Base-by-base conservation (phyloP, 2,329 filamentous ascomycete genomes). In the Blastomyces percursus region DNA sequence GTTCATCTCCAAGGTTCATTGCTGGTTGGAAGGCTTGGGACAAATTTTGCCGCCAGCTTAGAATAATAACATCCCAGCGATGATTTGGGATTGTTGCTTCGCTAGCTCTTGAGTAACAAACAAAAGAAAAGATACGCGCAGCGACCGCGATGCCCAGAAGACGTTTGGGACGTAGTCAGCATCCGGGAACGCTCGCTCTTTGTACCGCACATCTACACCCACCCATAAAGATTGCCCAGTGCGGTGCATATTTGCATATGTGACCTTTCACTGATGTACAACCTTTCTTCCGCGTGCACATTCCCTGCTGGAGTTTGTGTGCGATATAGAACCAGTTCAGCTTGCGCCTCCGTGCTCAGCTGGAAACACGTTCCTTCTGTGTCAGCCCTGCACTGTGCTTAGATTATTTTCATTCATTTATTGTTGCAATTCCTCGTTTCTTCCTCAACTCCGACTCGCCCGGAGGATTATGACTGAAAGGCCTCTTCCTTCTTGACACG, bases 371-470 rank as follows among this genome's bases (percentile, higher is more conserved):
- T 3, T 2, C 16, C 27, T 16, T 38, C 14, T 44, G 21, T 48
- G 40, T 32, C 42, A 27, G 56, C 56, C 59, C 46, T 5, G 11
- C 59, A 16, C 24, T 11, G 5, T 24, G 35, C 19, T 59, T 27
- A 30, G 27, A 38, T 32, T 40, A 46, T 40, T 8, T 42, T 44
- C 19, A 38, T 32, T 21, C 14, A 12, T 32, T n/a, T n/a, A n/a
- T 24, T 61, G 1, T 44, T 52, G 32, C 44, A 35, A 30, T 35
- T 35, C 52, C 52, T 7, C 35, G 16, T 21, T 38, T 82, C 48
- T 21, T 6, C 66, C 4, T 64, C 50, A 40, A 40, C 46, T 54
- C 57, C 48, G 14, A 27, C 59, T 16, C 38, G 59, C 21, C 19
- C 32, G 21, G 21, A 50, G 21, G 42, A 21, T 27, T 52, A 32